A percentile compares a stretch with the other conserved stretches of the same genome.
Conservation (phyloP, 495 filamentous ascomycete species). For the Astrocystis sublimbata region DNA sequence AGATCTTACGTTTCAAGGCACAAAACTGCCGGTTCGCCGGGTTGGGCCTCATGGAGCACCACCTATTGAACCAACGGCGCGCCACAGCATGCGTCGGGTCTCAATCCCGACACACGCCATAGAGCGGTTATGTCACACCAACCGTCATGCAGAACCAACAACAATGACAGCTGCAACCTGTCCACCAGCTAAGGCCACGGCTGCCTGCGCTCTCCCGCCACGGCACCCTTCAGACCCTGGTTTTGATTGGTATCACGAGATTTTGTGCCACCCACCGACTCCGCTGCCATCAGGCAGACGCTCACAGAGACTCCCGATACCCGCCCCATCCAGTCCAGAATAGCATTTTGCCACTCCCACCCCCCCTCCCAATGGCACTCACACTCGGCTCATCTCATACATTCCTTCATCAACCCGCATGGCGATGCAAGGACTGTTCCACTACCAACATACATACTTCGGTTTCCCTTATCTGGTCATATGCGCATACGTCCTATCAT, state of each 20-base stretch:
- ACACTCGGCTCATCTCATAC: neutral
- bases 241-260: constrained; percentile 12
- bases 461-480: neutral
- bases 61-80: neutral
- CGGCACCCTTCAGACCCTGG: neutral
- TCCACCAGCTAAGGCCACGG: neutral
- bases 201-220: constrained; percentile 12
- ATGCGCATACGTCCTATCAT: neutral
- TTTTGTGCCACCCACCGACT: constrained; percentile 8
- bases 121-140: neutral
- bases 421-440: neutral
- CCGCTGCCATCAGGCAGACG: neutral
- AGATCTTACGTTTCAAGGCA: constrained; percentile 1
- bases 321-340: neutral
- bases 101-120: neutral
- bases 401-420: neutral
- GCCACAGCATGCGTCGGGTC: neutral
- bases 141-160: neutral
- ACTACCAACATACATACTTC: neutral
- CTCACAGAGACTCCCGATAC: neutral
- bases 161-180: neutral
- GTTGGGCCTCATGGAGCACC: neutral
- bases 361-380: neutral
- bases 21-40: neutral
- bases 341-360: neutral